Conservation (phyloP, 148 eudicot species). For the Camellia sinensis region DNA sequence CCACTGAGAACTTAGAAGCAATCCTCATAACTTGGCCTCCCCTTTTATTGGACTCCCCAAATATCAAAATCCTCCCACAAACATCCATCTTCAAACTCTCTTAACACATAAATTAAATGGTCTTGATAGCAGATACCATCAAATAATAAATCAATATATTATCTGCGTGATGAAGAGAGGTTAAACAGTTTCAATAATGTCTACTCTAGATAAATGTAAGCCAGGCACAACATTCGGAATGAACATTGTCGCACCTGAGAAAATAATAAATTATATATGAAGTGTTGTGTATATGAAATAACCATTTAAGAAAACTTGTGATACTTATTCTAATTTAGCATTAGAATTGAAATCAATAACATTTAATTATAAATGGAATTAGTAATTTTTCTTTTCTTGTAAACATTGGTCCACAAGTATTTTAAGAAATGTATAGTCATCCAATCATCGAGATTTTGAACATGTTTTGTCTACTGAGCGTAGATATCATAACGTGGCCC, state of each 20-base stretch:
- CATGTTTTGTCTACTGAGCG: neutral
- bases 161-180: constrained; percentile 14
- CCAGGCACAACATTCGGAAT: neutral
- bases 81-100: constrained; percentile 11
- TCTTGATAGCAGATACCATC: constrained; percentile 24
- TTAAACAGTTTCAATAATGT: constrained; percentile 13
- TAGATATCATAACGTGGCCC: neutral
- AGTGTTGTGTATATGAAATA: neutral
- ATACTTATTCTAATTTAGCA: neutral
- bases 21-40: constrained; percentile 60
- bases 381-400: neutral
- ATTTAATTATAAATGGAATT: neutral
- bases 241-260: neutral
- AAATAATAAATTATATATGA: neutral
- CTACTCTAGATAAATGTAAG: constrained; percentile 7
- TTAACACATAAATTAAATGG: no score
- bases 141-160: constrained; percentile 8
- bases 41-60: constrained; percentile 48
- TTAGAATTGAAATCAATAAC: neutral
- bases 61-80: constrained; percentile 38
- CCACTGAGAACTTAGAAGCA: constrained; percentile 53
- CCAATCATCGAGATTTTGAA: neutral
- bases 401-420: neutral
- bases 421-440: neutral
- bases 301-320: neutral